phyloP scores from a whole-genome alignment of 2,329 filamentous ascomycete species.

The Colletotrichum lini region DNA sequence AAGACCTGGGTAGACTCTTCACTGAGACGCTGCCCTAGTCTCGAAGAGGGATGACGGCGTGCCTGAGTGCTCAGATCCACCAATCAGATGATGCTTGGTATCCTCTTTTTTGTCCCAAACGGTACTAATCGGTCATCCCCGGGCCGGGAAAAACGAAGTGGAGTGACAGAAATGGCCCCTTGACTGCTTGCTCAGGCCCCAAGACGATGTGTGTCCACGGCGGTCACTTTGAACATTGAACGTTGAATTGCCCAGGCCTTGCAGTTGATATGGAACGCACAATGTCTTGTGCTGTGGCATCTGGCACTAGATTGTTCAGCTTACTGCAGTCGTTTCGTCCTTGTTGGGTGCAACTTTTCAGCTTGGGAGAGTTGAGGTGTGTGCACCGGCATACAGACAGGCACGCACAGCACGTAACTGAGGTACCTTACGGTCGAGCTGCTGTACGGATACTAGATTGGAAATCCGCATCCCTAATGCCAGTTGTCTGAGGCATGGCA shows the following conservation, averaged over 20 bases:
- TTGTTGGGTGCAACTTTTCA: not conserved
- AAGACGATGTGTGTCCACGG: conserved; percentile 12
- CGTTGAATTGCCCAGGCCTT: not conserved
- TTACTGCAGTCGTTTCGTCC: not conserved
- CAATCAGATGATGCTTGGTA: conserved; percentile 16
- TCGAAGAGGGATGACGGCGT: not conserved
- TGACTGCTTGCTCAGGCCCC: conserved; percentile 30
- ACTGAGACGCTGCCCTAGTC: not conserved
- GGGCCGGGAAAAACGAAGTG: conserved; percentile 23
- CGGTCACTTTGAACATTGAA: conserved; percentile 16
- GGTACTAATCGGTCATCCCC: conserved; percentile 10
- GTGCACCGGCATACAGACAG: conserved; percentile 12
- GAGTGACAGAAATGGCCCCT: conserved; percentile 20
- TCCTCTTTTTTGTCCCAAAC: not conserved
- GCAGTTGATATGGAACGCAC: not conserved
- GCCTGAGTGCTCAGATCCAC: conserved; percentile 20
- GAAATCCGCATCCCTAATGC: conserved; percentile 3
- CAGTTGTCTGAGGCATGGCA: conserved; percentile 32
- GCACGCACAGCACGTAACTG: too few relatives aligned
- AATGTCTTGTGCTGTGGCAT: not conserved
- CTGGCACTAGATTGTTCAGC: conserved; percentile 4
- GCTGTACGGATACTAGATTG: not conserved
- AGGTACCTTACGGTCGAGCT: too few relatives aligned
- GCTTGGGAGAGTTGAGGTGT: not conserved
- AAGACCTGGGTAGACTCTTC: conserved; percentile 9